Percentiles rank a stretch among this genome's conserved stretches.
phyloP scores from a whole-genome alignment of 2,329 filamentous ascomycete genomes.

The Fusarium armeniacum region DNA sequence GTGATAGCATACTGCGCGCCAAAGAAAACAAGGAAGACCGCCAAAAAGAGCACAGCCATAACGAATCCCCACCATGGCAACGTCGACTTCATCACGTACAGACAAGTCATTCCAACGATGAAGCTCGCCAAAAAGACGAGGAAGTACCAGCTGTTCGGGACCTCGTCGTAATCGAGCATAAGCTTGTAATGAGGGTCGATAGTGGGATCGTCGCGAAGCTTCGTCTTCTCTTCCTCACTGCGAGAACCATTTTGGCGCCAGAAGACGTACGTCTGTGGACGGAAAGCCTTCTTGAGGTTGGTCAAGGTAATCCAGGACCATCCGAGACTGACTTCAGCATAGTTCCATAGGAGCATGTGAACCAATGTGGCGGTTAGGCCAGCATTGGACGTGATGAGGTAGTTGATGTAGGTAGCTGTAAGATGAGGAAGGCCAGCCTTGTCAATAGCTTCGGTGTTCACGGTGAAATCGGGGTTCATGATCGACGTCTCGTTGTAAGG shows the following conservation, averaged over 20 bases:
- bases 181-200: conserved; percentile 41
- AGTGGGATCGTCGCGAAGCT: conserved; percentile 20
- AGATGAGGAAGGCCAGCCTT: conserved; percentile 23
- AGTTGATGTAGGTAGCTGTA: conserved; percentile 34
- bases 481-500: conserved; percentile 27
- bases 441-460: conserved; percentile 11
- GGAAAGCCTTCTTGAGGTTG: conserved; percentile 5
- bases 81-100: conserved; percentile 49
- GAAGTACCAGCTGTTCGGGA: conserved; percentile 33
- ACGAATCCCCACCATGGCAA: conserved; percentile 59
- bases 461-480: conserved; percentile 44
- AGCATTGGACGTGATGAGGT: conserved; percentile 33
- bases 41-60: conserved; percentile 54
- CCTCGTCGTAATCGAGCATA: conserved; percentile 35
- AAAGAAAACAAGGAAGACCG: conserved; percentile 57
- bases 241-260: conserved; percentile 15
- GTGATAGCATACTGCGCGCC: conserved; percentile 50
- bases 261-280: conserved; percentile 20
- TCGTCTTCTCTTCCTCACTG: conserved; percentile 30
- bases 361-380: conserved; percentile 28
- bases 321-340: conserved; percentile 40
- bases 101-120: conserved; percentile 7
- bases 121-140: conserved; percentile 3
- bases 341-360: conserved; percentile 46
- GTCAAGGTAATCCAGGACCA: conserved; percentile 31